Base-by-base conservation (phyloP, 2,329 filamentous ascomycete genomes). In the Dothideomycetes sp. region DNA sequence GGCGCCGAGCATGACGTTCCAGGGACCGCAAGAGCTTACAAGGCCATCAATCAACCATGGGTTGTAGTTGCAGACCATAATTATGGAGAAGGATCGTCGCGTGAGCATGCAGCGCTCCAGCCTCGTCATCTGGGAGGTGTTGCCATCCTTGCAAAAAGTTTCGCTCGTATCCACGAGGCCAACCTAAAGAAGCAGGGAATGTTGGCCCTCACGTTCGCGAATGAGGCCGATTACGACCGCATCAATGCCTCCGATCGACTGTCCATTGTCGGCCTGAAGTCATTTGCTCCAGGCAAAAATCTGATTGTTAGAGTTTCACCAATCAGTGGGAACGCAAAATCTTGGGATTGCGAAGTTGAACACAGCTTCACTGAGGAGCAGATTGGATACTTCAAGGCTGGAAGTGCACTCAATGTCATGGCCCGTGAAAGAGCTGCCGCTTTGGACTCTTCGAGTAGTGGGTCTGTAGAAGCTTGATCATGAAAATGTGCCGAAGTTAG, bases 181-280 rank as follows among this genome's bases (percentile, higher is more conserved):
- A 98, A 98, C 79, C 70, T 98, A 73, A 98, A 98, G 85, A 98
- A 98, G 82, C 91, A 98, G 79, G 91, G 91, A 69, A 95, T 98
- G 89, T 84, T 98, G 70, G 91, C 91, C 57, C 77, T 98, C 50
- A 96, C 88, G 56, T 98, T 98, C 71, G 68, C 78, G 43, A 80
- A 96, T 61, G 88, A 89, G 42, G 89, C 82, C 62, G 91, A 98
- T 67, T 98, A 98, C 67, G 91, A 98, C 65, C 94, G 85, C 77
- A 88, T 98, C 65, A 78, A 82, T 62, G 83, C 87, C 51, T 81
- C 89, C 46, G 91, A 94, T 74, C 88, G 81, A 69, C 79, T 96
- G 52, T 88, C 95, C 63, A 72, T 98, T 45, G 68, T 87, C 58
- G 82, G 78, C 75, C 95, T 89, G 34, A 75, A 95, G 69, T n/a